A percentile compares a stretch with the other conserved stretches of the same genome.
Evolutionary conservation across 768 basidiomycete genomes (phyloP).

Genomic region (Pulveroboletus sp.): DNA sequence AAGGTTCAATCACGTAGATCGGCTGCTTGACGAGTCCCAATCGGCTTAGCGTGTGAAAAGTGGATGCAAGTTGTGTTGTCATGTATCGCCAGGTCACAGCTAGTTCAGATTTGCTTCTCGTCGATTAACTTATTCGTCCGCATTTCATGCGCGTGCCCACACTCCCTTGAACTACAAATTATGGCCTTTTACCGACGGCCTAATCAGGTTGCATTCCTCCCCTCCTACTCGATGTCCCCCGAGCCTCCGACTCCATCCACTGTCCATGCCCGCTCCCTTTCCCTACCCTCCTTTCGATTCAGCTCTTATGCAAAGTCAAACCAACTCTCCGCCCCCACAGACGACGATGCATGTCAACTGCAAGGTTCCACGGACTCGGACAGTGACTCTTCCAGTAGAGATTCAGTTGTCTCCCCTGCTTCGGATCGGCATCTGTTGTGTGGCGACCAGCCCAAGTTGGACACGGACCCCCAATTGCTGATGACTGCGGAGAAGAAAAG

Average conservation of each 20-base stretch:
- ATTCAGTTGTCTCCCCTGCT: neutral
- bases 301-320: neutral
- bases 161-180: slow-evolving; percentile 13
- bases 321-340: neutral
- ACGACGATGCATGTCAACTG: neutral
- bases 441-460: slow-evolving; percentile 4
- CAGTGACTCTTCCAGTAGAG: slow-evolving; percentile 8
- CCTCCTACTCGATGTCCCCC: neutral
- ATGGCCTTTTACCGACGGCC: neutral
- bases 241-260: neutral
- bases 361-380: slow-evolving; percentile 12
- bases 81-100: too few species aligned
- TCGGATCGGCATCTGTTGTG: slow-evolving; percentile 1
- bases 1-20: too few species aligned
- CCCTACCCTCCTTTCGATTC: neutral
- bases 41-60: neutral
- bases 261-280: neutral
- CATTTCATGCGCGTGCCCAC: slow-evolving; percentile 1
- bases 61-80: too few species aligned
- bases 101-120: neutral
- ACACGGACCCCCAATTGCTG: neutral
- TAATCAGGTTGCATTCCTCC: neutral
- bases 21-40: neutral
- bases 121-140: slow-evolving; percentile 1
- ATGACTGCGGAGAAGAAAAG: slow-evolving; percentile 15